Base-by-base conservation (phyloP, 2,329 filamentous ascomycete genomes). In the Pleoardoris graminearum region DNA sequence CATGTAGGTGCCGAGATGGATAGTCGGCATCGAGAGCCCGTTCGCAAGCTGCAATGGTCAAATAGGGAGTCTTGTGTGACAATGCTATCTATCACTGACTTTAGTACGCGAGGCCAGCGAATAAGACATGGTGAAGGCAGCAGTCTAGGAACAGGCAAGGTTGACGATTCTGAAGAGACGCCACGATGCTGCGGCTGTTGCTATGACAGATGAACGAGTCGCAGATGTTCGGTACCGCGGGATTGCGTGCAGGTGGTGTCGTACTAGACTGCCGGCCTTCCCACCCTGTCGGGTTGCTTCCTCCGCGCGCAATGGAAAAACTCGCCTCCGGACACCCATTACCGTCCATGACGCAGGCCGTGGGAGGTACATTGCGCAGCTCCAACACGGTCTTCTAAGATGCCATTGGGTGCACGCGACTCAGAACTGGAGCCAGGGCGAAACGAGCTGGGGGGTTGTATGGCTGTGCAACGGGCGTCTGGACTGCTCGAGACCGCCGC, bases 1-100 rank as follows among this genome's bases (percentile, higher is more conserved):
- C 75, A 87, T 79, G 74, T 91, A 91, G 10, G 91, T 83, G 4
- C 88, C 88, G 1, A 91, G 81, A 59, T 91, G 88, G 60, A 91
- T 84, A 62, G 82, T 83, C 12, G 88, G 88, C 73, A 90, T 90
- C 12, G 77, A 77, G 50, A 82, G 75, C 66, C 85, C 85, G 77
- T 88, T 89, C 62, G 82, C 73, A 53, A 72, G 67, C 70, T 68
- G 58, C 54, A 17, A 32, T 51, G 47, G 63, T 71, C 60, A 68
- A n/a, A 54, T 58, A 36, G 35, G 22, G 44, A 42, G 45, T 36
- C 47, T 43, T 38, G 57, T 58, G 50, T 45, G 33, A 59, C 55
- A 19, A 43, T 42, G 47, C 45, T 27, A 45, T 53, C 45, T 27
- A 45, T 53, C 50, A 65, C 65, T 32, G 60, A 66, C 75, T 69